Percentiles rank a stretch among this genome's conserved stretches.
These are phyloP conservation scores for Phoenix dactylifera DNA, from an alignment of 176 grass and related monocot species.

Conservation along the genomic window DNA sequence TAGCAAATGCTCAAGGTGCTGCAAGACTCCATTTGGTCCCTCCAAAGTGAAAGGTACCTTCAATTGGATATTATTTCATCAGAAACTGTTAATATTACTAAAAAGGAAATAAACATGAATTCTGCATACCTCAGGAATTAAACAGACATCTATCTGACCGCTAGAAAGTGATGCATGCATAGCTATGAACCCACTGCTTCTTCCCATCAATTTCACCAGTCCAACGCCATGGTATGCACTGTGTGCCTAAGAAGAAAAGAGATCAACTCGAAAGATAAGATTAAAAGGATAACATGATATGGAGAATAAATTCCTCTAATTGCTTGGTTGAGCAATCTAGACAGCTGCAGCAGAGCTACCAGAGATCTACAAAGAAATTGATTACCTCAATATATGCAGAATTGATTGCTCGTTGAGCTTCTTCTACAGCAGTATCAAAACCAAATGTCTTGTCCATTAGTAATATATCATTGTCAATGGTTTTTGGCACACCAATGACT, in stretches of 20 bases:
- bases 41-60: conserved; percentile 84
- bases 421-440: conserved; percentile 98
- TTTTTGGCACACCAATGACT: conserved; percentile 75
- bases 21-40: conserved; percentile 64
- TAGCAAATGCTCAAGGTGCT: conserved; percentile 76
- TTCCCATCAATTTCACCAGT: conserved; percentile 91
- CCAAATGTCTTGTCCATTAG: conserved; percentile 98
- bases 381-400: conserved; percentile 98
- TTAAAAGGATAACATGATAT: not conserved
- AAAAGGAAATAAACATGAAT: conserved; percentile 7
- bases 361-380: not conserved
- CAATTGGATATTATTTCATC: conserved; percentile 18
- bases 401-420: conserved; percentile 92
- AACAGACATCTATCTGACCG: conserved; percentile 87
- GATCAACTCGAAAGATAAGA: conserved; percentile 1
- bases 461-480: conserved; percentile 98
- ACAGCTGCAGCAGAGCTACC: too few species aligned
- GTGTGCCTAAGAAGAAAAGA: conserved; percentile 49
- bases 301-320: too few species aligned
- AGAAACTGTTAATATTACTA: not conserved
- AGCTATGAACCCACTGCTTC: conserved; percentile 93
- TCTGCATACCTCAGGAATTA: conserved; percentile 83
- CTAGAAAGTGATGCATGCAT: conserved; percentile 98
- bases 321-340: too few species aligned
- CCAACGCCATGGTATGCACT: conserved; percentile 94